phyloP scores from a whole-genome alignment of 805 yeast species.

The Millerozyma miso region DNA sequence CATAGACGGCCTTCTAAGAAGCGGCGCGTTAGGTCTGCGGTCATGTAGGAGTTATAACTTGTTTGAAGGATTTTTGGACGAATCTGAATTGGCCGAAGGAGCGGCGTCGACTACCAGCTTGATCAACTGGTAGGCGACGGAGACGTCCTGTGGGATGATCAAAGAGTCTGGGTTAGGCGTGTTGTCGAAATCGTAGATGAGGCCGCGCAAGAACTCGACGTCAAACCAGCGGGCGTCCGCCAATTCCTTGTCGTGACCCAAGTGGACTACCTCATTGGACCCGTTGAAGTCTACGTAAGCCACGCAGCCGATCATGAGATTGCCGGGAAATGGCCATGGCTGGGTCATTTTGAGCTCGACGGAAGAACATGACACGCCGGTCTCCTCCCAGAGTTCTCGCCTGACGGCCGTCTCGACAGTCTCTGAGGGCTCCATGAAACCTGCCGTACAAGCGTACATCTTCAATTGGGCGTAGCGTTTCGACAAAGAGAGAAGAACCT shows the following conservation, averaged over 20 bases:
- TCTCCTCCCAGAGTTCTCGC: constrained; percentile 93
- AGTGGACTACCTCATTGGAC: constrained; percentile 55
- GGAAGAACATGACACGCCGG: constrained; percentile 65
- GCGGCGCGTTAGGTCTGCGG: too few relatives aligned
- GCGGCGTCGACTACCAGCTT: constrained; percentile 33
- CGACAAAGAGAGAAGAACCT: constrained; percentile 67
- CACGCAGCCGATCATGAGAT: constrained; percentile 88
- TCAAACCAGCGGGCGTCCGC: constrained; percentile 86
- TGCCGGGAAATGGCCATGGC: constrained; percentile 98
- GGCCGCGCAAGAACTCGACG: constrained; percentile 43
- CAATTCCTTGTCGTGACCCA: constrained; percentile 83
- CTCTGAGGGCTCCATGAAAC: constrained; percentile 95
- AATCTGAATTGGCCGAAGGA: background rate
- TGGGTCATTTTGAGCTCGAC: constrained; percentile 70
- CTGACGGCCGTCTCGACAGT: constrained; percentile 82
- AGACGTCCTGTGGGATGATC: constrained; percentile 38
- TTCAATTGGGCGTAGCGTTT: constrained; percentile 50
- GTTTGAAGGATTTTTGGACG: background rate
- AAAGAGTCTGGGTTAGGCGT: constrained; percentile 34
- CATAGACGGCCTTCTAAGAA: too few relatives aligned
- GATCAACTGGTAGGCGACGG: constrained; percentile 44
- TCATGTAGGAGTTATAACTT: background rate
- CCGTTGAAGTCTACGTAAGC: constrained; percentile 73
- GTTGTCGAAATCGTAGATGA: constrained; percentile 23
- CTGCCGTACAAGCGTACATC: constrained; percentile 86